Evolutionary conservation across 1,284 basidiomycete species (phyloP).

Genomic region (Agroathelia rolfsii): DNA sequence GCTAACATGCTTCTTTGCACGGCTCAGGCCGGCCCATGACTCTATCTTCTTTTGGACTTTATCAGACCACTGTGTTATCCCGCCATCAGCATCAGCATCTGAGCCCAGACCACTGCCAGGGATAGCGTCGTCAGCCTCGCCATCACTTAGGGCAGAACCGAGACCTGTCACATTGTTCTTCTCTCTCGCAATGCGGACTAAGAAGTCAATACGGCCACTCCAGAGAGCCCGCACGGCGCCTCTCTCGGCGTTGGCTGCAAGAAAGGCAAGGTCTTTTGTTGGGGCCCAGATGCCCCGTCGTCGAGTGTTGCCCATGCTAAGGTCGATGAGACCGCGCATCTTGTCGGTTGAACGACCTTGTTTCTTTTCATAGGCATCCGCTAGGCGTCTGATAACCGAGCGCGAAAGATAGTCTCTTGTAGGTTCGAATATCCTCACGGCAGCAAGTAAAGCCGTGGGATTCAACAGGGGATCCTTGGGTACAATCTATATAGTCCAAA

Average conservation of each 20-base stretch:
- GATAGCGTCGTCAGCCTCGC: too few relatives aligned
- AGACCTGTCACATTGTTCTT: constrained; percentile 26
- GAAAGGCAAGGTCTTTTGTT: too few relatives aligned
- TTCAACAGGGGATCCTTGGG: constrained; percentile 73
- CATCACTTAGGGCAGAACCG: too few relatives aligned
- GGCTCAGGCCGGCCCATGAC: constrained; percentile 40
- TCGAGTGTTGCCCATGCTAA: too few relatives aligned
- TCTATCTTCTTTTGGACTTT: constrained; percentile 60
- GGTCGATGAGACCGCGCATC: too few relatives aligned
- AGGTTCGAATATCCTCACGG: constrained; percentile 30
- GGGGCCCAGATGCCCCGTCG: too few relatives aligned
- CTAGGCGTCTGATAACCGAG: too few relatives aligned
- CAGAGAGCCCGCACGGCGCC: too few relatives aligned
- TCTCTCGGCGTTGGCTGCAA: too few relatives aligned
- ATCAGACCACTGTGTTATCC: constrained; percentile 40
- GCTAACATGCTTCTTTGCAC: constrained; percentile 18
- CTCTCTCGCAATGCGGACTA: constrained; percentile 16
- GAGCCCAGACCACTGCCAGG: constrained; percentile 24
- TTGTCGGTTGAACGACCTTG: too few relatives aligned
- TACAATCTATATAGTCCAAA: constrained; percentile 26
- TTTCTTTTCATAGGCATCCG: too few relatives aligned
- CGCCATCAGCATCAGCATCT: constrained; percentile 28
- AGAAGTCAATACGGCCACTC: too few relatives aligned
- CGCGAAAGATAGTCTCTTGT: constrained; percentile 33
- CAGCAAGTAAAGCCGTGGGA: constrained; percentile 40